These are phyloP conservation scores for Lichtheimia hyalospora DNA, from an alignment of 371 early-diverging fungal species.

Conservation along the genomic window DNA sequence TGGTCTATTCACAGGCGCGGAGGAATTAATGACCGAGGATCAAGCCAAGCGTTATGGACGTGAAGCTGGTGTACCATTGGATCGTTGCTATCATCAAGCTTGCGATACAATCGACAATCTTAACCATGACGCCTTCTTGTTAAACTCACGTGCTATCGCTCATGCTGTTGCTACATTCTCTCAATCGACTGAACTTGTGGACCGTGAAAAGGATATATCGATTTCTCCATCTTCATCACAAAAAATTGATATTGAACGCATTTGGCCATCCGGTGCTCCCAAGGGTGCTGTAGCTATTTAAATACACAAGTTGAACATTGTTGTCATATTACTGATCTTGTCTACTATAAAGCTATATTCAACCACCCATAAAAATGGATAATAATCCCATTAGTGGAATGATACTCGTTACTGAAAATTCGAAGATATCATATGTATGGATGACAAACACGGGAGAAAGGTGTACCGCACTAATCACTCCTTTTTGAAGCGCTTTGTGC, in stretches of 20 bases:
- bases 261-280: conserved; percentile 11
- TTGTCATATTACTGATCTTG: too few species aligned
- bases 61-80: conserved; percentile 62
- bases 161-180: conserved; percentile 21
- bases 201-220: not conserved
- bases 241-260: conserved; percentile 1
- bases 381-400: too few species aligned
- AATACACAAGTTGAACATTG: not conserved
- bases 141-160: conserved; percentile 15
- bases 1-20: conserved; percentile 70
- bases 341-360: too few species aligned
- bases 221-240: not conserved
- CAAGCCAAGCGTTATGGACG: conserved; percentile 66
- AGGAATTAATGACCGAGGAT: conserved; percentile 58
- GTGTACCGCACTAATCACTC: too few species aligned
- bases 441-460: too few species aligned
- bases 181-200: conserved; percentile 14
- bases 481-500: too few species aligned
- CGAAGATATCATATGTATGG: too few species aligned
- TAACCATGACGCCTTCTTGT: conserved; percentile 17
- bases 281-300: conserved; percentile 6
- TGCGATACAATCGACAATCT: conserved; percentile 21
- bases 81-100: conserved; percentile 65
- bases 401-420: too few species aligned
- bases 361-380: too few species aligned